These are phyloP conservation scores for Cystoisospora suis DNA, from an alignment of 169 alveolate genomes.

Conservation along the genomic window DNA sequence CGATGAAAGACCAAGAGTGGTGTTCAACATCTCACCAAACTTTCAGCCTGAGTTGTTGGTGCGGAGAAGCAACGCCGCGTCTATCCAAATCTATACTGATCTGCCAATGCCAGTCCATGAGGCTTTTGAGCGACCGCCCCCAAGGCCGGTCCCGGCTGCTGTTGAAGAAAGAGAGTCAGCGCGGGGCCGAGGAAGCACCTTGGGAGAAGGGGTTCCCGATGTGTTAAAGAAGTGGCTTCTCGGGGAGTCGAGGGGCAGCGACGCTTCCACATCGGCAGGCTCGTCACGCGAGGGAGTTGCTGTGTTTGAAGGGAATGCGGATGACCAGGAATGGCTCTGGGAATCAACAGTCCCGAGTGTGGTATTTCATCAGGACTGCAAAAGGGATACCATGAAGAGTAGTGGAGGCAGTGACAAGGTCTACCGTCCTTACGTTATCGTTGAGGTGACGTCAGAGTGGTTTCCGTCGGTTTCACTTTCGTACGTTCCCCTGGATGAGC, in stretches of 20 bases:
- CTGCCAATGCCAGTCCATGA: not conserved
- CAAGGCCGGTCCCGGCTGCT: no score
- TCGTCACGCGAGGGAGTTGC: not conserved
- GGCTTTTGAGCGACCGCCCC: not conserved
- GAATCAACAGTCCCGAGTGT: no score
- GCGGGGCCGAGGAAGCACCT: no score
- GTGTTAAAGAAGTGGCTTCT: no score
- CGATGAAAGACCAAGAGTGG: not conserved
- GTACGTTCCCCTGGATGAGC: not conserved
- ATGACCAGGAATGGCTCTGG: not conserved
- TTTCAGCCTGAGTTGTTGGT: not conserved
- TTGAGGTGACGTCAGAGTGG: not conserved
- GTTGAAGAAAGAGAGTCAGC: no score
- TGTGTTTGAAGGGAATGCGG: not conserved
- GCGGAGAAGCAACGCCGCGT: not conserved
- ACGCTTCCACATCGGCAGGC: no score
- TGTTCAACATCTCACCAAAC: not conserved
- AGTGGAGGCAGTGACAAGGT: no score
- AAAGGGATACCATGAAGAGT: no score
- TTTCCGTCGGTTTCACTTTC: not conserved
- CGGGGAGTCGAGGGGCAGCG: no score
- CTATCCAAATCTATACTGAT: conserved; percentile 6
- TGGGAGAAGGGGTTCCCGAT: no score
- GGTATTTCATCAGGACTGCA: no score
- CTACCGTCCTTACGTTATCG: not conserved